phyloP scores from a whole-genome alignment of 2,329 filamentous ascomycete genomes.

The Tolypocladium amazonense region DNA sequence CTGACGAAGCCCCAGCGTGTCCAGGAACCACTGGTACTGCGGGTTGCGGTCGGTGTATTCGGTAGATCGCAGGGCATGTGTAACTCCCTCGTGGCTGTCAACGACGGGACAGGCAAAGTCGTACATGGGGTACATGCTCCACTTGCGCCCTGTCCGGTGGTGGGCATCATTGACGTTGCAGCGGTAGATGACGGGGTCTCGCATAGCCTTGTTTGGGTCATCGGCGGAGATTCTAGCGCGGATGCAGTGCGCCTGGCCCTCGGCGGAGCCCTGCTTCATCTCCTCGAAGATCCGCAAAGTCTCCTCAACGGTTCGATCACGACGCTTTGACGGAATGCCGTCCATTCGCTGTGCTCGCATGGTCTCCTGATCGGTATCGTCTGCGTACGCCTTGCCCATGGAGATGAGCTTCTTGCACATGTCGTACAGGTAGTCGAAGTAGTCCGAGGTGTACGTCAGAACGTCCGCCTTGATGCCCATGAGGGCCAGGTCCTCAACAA shows the following conservation, averaged over 20 bases:
- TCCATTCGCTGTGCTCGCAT: conserved; percentile 81
- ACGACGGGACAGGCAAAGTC: conserved; percentile 79
- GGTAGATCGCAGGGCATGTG: conserved; percentile 71
- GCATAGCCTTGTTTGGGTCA: conserved; percentile 89
- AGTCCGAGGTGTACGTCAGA: conserved; percentile 86
- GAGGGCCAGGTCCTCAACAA: conserved; percentile 79
- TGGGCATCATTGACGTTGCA: conserved; percentile 62
- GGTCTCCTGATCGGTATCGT: conserved; percentile 82
- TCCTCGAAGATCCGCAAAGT: conserved; percentile 79
- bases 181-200: conserved; percentile 94
- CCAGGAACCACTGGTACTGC: conserved; percentile 79
- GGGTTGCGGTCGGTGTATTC: conserved; percentile 83
- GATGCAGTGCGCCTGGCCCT: conserved; percentile 80
- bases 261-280: conserved; percentile 78
- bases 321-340: conserved; percentile 69
- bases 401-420: conserved; percentile 77
- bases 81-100: conserved; percentile 71
- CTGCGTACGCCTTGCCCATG: conserved; percentile 81
- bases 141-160: conserved; percentile 67
- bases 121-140: conserved; percentile 84
- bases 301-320: conserved; percentile 71
- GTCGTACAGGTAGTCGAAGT: conserved; percentile 87
- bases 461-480: conserved; percentile 87
- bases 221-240: conserved; percentile 88
- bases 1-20: conserved; percentile 60